phyloP scores from a whole-genome alignment of 805 yeast genomes.

The Candida glaebosa region DNA sequence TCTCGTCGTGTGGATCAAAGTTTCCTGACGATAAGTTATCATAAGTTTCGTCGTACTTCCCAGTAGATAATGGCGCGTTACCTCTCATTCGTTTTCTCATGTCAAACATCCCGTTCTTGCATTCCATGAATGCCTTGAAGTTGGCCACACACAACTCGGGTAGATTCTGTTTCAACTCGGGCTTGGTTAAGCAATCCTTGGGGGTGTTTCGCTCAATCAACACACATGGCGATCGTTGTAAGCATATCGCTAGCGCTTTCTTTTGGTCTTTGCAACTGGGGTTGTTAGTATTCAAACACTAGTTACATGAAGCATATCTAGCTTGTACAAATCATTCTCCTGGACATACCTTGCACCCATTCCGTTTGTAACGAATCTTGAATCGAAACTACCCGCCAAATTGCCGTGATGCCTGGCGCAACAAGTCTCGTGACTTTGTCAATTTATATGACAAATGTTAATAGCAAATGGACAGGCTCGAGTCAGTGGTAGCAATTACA shows the following conservation, averaged over 20 bases:
- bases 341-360: constrained; percentile 55
- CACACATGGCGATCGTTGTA: constrained; percentile 96
- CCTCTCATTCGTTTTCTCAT: constrained; percentile 91
- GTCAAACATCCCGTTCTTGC: constrained; percentile 87
- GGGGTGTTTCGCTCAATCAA: constrained; percentile 87
- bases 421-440: background rate
- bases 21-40: constrained; percentile 77
- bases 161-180: constrained; percentile 67
- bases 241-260: constrained; percentile 91
- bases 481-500: too few species aligned
- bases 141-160: constrained; percentile 89
- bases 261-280: constrained; percentile 88
- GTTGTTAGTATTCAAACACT: constrained; percentile 12
- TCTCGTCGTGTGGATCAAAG: constrained; percentile 78
- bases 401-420: too few species aligned
- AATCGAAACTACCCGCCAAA: too few species aligned
- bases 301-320: background rate
- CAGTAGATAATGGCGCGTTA: constrained; percentile 89
- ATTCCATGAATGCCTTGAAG: constrained; percentile 81
- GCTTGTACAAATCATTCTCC: too few species aligned
- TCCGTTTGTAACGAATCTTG: too few species aligned
- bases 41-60: constrained; percentile 85
- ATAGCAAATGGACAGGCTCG: too few species aligned
- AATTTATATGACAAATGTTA: too few species aligned
- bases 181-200: constrained; percentile 78